Evolutionary conservation across 176 grass and related monocot genomes (phyloP).

Genomic region (Microstegium vimineum): DNA sequence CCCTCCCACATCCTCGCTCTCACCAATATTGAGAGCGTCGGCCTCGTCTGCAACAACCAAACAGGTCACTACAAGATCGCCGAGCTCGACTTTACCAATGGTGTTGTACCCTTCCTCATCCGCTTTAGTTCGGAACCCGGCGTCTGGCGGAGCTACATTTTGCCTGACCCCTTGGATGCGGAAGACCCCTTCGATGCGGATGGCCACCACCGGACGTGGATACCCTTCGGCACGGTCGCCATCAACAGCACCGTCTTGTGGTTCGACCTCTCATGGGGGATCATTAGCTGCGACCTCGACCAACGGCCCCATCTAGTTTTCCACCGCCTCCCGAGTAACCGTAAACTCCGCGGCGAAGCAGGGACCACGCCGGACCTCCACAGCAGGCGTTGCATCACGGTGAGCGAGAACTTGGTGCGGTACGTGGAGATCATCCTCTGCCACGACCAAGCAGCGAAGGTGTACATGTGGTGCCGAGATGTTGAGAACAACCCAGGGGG

Average conservation of each 20-base stretch:
- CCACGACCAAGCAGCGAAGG: no score
- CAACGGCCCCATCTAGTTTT: no score
- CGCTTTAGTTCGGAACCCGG: no score
- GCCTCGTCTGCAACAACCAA: no score
- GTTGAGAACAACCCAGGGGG: fast-evolving
- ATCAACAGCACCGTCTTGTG: neutral
- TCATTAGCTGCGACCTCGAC: no score
- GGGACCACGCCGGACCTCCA: neutral
- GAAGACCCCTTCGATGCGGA: no score
- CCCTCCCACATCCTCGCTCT: no score
- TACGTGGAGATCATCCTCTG: no score
- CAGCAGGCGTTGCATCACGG: neutral
- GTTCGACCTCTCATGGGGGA: no score
- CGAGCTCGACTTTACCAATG: neutral
- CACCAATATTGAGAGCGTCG: no score
- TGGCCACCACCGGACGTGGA: neutral
- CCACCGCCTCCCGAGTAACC: neutral
- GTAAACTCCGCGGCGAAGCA: no score
- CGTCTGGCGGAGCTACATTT: neutral
- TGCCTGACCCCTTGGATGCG: neutral
- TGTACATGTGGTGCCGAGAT: neutral
- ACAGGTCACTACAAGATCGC: neutral
- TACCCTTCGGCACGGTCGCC: neutral
- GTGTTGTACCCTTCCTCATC: no score
- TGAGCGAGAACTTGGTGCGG: neutral